Percentiles rank a stretch among this genome's conserved stretches.
Evolutionary conservation across 2,329 filamentous ascomycete species (phyloP).

Genomic region (Emmonsiellopsis sp.): DNA sequence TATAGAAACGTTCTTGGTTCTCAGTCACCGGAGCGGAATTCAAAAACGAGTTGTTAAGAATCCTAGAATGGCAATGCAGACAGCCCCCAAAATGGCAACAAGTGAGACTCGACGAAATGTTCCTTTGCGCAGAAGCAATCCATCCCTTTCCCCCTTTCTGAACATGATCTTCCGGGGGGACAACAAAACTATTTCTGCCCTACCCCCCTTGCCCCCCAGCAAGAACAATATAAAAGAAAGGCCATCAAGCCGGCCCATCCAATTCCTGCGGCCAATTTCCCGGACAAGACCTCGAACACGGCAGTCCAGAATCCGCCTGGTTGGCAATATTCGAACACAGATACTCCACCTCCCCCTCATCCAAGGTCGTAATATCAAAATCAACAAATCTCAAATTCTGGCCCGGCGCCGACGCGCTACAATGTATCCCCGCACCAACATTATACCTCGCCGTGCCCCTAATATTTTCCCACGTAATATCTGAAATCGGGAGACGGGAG

Average conservation of each 20-base stretch:
- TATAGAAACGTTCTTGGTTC: too few relatives aligned
- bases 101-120: too few relatives aligned
- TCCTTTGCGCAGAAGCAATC: too few relatives aligned
- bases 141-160: too few relatives aligned
- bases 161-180: too few relatives aligned
- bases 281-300: not conserved
- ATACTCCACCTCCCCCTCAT: not conserved
- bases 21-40: too few relatives aligned
- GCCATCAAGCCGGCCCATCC: not conserved
- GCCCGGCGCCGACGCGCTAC: not conserved
- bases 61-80: too few relatives aligned
- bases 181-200: not conserved
- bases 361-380: not conserved
- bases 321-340: not conserved
- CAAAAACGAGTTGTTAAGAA: too few relatives aligned
- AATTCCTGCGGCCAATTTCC: not conserved
- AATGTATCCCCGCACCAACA: not conserved
- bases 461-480: not conserved
- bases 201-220: not conserved
- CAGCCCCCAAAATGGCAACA: too few relatives aligned
- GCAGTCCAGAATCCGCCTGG: not conserved
- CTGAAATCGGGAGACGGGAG: not conserved
- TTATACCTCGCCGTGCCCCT: not conserved
- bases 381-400: not conserved
- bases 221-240: not conserved